Base-by-base conservation (phyloP, 1,284 basidiomycete genomes). In the Pseudozyma sp. region DNA sequence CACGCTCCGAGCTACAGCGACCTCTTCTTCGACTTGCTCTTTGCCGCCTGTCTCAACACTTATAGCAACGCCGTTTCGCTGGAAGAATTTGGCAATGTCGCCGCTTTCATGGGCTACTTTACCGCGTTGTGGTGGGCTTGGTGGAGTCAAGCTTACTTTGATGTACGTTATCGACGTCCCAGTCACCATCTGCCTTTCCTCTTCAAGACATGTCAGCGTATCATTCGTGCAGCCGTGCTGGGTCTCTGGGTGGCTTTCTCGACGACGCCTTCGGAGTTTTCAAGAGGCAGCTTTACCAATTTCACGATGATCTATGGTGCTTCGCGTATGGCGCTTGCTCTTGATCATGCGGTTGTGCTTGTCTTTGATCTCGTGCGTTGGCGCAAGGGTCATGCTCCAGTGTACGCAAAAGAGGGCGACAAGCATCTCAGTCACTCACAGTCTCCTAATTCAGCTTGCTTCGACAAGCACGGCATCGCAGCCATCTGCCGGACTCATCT, bases 1-100 rank as follows among this genome's bases (percentile, higher is more conserved):
- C 60, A 74, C 39, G 49, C 56, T 14, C 72, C 72, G 8, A 62
- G 62, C 48, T 70, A 71, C 57, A 63, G 64, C 44, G 72, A 76
- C 50, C 65, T 76, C 35, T 72, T 76, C 54, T 71, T 76, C 44
- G 72, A 76, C 44, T 39, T 76, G 50, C 64, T 76, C 19, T 71
- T 76, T 14, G 67, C 68, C 45, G 69, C 72, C 52, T 60, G 56
- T 38, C 69, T 76, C 52, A 71, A 70, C 36, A 67, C 69, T 42
- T 76, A 76, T 44, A 60, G 57, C 61, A 61, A 58, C 40, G 63
- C 62, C 19, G 69, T 70, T 21, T 70, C 64, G n/a, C 56, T 76
- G 21, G 52, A 70, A 35, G 40, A 49, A 7, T 53, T 71, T 21
- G 18, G 50, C 44, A 49, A 76, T 12, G 58, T 76, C 14, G 70